Evolutionary conservation across 441 rosid species (phyloP), one percentile per base, ranked within the genome.

Genomic region (Gossypium davidsonii): DNA sequence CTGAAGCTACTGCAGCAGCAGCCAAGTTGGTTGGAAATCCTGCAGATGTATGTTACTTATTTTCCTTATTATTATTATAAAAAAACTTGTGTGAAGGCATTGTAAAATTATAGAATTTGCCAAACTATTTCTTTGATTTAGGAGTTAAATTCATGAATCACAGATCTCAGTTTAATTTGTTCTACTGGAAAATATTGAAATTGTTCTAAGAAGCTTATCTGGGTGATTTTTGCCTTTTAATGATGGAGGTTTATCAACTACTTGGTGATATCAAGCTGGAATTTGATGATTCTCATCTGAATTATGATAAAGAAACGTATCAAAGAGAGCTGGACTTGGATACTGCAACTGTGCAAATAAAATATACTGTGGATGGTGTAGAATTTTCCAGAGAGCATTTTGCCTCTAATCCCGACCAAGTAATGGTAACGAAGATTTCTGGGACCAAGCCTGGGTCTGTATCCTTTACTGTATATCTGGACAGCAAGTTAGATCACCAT

Each of bases 301-400:
- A 78, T 58, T 92, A 88, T 84, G 77, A 55, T 23, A 82, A 80
- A 77, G 86, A 78, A 21, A 85, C 96, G 28, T 95, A 95, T 53
- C 77, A 4, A 42, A 88, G 99, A 79, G 97, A 92, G 83, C 90
- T 94, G 26, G 94, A 94, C 79, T 86, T 94, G 74, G 87, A 92
- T 71, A 89, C 92, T 20, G 93, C 99, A 67, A 84, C 88, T 20
- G 89, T 87, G 42, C 83, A 61, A 71, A 90, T 90, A 62, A 89
- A 82, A 48, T 94, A 91, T 77, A 78, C 87, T 0, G 92, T 90
- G 21, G 92, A 84, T 39, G 83, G 74, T 65, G 88, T 89, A 42
- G 85, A 85, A 26, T 92, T 72, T 73, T 89, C 81, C 0, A 83
- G 99, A 79, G 99, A 94, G 20, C 84, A 86, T 79, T 94, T 94